Evolutionary conservation across 2,329 filamentous ascomycete genomes (phyloP), one percentile per base, ranked within the genome.

Genomic region (Didymella lethalis): DNA sequence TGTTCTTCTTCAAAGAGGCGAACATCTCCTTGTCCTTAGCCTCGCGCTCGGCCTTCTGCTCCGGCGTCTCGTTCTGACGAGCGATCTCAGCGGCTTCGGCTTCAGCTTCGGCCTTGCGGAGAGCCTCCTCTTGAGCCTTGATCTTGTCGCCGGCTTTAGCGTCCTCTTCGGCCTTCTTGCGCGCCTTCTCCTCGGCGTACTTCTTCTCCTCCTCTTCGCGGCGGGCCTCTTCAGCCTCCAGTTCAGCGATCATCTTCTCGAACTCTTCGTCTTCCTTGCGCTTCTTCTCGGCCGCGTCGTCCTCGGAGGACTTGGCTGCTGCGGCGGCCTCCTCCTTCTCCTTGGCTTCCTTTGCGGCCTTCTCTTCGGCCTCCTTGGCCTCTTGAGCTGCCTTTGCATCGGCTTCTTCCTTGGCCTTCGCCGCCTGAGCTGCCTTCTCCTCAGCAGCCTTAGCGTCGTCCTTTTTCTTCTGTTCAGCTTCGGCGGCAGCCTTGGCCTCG

Each of bases 181-280:
- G 84, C 67, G 84, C 85, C 79, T 88, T 89, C 77, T 92, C 89
- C 73, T 92, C 90, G 1, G 90, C 79, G 60, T 86, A 87, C 44
- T 64, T 70, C 90, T 88, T 83, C 88, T 89, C 78, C 90, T 90
- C 84, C 74, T 92, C 90, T 62, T 88, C 85, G 58, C 80, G 78
- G 61, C 75, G 76, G 8, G 68, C 69, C 64, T 79, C 77, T n/a
- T 69, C 66, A 14, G 65, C 78, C 62, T 83, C 81, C 80, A 82
- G 81, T 76, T 93, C 90, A 20, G 85, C 86, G 59, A 93, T 85
- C 78, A 88, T 90, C 57, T 83, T 83, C 73, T 82, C 79, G 31
- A 81, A 77, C 10, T 82, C 80, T 54, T 82, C 81, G 5, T 77
- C 79, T 45, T 76, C 75, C 56, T 64, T 66, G 50, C 64, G 74